phyloP scores from a whole-genome alignment of 2,329 filamentous ascomycete species.

The Mollisia scopiformis region DNA sequence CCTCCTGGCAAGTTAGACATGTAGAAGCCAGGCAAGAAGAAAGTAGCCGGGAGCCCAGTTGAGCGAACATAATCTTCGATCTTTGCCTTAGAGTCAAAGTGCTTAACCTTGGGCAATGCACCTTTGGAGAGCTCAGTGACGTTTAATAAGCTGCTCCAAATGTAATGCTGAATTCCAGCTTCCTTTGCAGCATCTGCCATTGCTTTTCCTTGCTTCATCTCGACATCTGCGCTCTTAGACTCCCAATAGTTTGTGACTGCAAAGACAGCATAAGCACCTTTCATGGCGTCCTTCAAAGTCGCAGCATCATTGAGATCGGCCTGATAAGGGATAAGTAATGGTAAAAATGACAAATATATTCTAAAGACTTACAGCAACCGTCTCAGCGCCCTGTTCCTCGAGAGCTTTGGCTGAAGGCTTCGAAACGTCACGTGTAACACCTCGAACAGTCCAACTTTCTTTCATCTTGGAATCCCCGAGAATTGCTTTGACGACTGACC shows the following conservation, averaged over 20 bases:
- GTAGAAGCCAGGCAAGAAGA: constrained; percentile 52
- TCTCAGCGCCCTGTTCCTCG: constrained; percentile 45
- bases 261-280: constrained; percentile 37
- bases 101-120: constrained; percentile 41
- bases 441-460: constrained; percentile 48
- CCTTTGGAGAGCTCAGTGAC: constrained; percentile 45
- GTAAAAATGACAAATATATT: background rate
- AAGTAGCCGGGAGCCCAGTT: constrained; percentile 48
- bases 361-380: constrained; percentile 41
- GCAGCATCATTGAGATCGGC: constrained; percentile 46
- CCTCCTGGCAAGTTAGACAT: constrained; percentile 50
- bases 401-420: constrained; percentile 46
- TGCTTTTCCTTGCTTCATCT: constrained; percentile 50
- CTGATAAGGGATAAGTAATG: constrained; percentile 12
- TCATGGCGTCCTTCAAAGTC: constrained; percentile 39
- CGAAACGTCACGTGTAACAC: constrained; percentile 48
- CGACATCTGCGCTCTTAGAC: constrained; percentile 42
- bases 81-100: constrained; percentile 43
- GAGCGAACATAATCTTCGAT: constrained; percentile 41
- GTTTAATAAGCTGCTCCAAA: constrained; percentile 49
- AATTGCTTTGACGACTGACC: constrained; percentile 54
- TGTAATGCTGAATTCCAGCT: constrained; percentile 47
- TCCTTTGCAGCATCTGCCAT: constrained; percentile 50
- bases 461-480: constrained; percentile 47
- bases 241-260: constrained; percentile 39